phyloP scores from a whole-genome alignment of 495 filamentous ascomycete species.

The Podospora tetraspora region DNA sequence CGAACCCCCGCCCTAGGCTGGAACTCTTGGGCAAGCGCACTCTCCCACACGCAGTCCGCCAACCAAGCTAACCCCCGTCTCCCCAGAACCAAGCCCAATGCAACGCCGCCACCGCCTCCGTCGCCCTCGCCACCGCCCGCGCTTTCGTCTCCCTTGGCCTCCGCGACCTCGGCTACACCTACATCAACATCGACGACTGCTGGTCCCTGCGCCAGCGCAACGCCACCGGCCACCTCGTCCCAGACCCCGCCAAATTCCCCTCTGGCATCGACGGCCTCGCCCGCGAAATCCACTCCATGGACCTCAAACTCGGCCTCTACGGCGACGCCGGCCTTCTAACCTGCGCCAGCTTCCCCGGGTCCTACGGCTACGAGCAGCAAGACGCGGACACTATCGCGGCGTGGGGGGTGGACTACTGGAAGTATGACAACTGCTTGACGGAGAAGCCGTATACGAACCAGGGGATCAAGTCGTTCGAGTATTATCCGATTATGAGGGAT shows the following conservation, averaged over 20 bases:
- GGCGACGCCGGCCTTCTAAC: conserved; percentile 29
- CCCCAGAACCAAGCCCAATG: conserved; percentile 20
- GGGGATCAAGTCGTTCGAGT: background rate
- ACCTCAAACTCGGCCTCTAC: conserved; percentile 34
- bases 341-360: conserved; percentile 34
- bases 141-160: conserved; percentile 30
- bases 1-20: background rate
- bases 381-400: conserved; percentile 41
- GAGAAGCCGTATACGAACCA: background rate
- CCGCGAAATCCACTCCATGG: conserved; percentile 26
- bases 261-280: conserved; percentile 27
- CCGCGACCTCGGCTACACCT: conserved; percentile 60
- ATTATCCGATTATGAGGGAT: background rate
- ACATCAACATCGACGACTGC: conserved; percentile 61
- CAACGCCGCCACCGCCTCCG: conserved; percentile 13
- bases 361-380: conserved; percentile 37
- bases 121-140: conserved; percentile 15
- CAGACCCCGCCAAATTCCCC: conserved; percentile 24
- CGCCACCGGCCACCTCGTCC: conserved; percentile 43
- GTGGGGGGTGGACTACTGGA: conserved; percentile 1
- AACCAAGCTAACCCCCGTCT: background rate
- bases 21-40: background rate
- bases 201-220: conserved; percentile 53
- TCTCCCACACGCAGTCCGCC: too few relatives aligned
- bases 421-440: background rate